Evolutionary conservation across 2,329 filamentous ascomycete genomes (phyloP), one percentile per base, ranked within the genome.

Genomic region (Ophioceras dolichostomum): DNA sequence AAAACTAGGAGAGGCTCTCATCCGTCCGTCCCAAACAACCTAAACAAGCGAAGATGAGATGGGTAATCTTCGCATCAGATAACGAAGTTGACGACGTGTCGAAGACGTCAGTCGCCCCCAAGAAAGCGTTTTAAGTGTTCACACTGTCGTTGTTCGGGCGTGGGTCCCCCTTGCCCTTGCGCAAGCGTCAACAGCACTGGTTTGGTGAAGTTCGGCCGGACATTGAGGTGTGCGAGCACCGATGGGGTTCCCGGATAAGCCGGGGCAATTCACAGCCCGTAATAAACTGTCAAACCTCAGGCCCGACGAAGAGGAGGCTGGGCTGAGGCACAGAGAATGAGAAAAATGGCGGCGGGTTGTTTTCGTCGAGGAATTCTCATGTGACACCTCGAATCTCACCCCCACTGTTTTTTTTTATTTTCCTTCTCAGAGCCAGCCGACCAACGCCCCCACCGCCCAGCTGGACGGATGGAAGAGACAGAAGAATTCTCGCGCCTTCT

Each of bases 221-320:
- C n/a, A n/a, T n/a, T n/a, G n/a, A n/a, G n/a, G n/a, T 16, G 19
- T 26, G 4, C 21, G 32, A 26, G 21, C 7, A 22, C 32, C 32
- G 32, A 34, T n/a, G n/a, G n/a, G n/a, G 32, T 24, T 26, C 8
- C 19, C 32, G 32, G 22, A 34, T 34, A 34, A 34, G 32, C 32
- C 32, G 32, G 32, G 5, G 14, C 20, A 24, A 34, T 34, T 34
- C 20, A 13, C 13, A 22, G 10, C 14, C 32, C 32, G 32, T 22
- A 21, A n/a, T n/a, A n/a, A n/a, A n/a, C n/a, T n/a, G n/a, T n/a
- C n/a, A n/a, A n/a, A n/a, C n/a, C n/a, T n/a, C n/a, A n/a, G n/a
- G n/a, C n/a, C n/a, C n/a, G n/a, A n/a, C n/a, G n/a, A n/a, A n/a
- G n/a, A n/a, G n/a, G n/a, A 14, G 10, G 19, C 16, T 9, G 32